phyloP scores from a whole-genome alignment of 1,284 basidiomycete species.

The Uromyces viciae-fabae region DNA sequence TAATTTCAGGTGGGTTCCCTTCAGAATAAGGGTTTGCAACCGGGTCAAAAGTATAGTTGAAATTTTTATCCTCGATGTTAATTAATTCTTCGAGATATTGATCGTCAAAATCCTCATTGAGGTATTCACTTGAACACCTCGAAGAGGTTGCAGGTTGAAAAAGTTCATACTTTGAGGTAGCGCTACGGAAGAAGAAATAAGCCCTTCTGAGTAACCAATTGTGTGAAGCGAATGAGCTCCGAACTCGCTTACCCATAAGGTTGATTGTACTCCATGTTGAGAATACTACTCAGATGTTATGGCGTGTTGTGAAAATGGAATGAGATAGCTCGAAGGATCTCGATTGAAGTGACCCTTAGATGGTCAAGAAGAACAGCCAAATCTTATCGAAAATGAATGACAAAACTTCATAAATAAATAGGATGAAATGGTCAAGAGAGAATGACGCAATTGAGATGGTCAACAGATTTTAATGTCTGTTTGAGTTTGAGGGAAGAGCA shows the following conservation, averaged over 20 bases:
- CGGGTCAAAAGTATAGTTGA: not conserved
- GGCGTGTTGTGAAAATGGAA: no score
- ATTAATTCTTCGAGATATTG: not conserved
- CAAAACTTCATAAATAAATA: no score
- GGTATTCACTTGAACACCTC: not conserved
- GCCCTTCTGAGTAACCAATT: not conserved
- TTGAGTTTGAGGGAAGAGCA: no score
- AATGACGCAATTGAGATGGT: no score
- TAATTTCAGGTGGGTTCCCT: not conserved
- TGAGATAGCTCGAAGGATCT: no score
- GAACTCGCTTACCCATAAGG: not conserved
- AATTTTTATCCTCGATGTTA: not conserved
- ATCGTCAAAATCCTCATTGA: conserved; percentile 14
- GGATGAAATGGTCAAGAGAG: no score
- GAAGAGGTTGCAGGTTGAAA: not conserved
- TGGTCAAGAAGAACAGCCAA: no score
- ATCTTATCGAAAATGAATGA: no score
- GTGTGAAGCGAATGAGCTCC: not conserved
- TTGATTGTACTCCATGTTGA: not conserved
- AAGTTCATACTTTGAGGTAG: not conserved
- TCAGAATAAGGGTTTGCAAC: not conserved
- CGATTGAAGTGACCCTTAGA: no score
- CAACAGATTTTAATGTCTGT: no score
- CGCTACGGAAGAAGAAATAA: not conserved
- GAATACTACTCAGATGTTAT: no score